phyloP scores from a whole-genome alignment of 768 basidiomycete species.

The Strobilomyces confusus region DNA sequence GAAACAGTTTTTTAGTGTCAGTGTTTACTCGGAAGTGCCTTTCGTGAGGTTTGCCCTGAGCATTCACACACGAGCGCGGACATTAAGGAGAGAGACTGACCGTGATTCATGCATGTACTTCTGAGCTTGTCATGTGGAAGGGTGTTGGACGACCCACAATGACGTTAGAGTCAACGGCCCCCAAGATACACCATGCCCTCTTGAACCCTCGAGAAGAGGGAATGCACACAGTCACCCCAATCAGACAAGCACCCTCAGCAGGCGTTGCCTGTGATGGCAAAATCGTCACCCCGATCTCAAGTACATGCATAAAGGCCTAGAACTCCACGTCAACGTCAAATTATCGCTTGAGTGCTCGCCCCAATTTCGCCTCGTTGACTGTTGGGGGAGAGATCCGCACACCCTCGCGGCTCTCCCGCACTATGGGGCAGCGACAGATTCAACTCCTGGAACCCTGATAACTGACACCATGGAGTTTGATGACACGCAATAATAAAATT shows the following conservation, averaged over 20 bases:
- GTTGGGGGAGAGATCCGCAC: constrained; percentile 16
- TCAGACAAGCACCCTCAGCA: constrained; percentile 3
- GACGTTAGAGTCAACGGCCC: constrained; percentile 11
- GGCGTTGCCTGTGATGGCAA: constrained; percentile 2
- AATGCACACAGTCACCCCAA: constrained; percentile 3
- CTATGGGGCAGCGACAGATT: too few relatives aligned
- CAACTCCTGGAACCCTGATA: constrained; percentile 27
- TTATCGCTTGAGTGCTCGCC: constrained; percentile 27
- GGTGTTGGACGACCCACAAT: constrained; percentile 17
- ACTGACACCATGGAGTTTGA: constrained; percentile 25
- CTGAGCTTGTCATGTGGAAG: constrained; percentile 8
- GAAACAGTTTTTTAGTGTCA: too few relatives aligned
- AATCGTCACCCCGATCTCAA: constrained; percentile 15
- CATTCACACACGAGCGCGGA: constrained; percentile 3
- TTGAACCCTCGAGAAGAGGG: constrained; percentile 17
- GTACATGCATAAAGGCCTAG: constrained; percentile 19
- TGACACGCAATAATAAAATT: constrained; percentile 19
- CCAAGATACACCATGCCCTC: constrained; percentile 1
- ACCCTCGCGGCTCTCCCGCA: constrained; percentile 16
- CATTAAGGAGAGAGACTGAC: constrained; percentile 4
- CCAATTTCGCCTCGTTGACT: constrained; percentile 19
- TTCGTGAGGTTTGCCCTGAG: constrained; percentile 3
- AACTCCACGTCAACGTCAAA: constrained; percentile 25
- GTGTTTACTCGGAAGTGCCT: background rate
- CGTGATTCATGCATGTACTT: constrained; percentile 11